A percentile compares a stretch with the other conserved stretches of the same genome.
Evolutionary conservation across 768 basidiomycete genomes (phyloP).

Genomic region (Nidularia sp.): DNA sequence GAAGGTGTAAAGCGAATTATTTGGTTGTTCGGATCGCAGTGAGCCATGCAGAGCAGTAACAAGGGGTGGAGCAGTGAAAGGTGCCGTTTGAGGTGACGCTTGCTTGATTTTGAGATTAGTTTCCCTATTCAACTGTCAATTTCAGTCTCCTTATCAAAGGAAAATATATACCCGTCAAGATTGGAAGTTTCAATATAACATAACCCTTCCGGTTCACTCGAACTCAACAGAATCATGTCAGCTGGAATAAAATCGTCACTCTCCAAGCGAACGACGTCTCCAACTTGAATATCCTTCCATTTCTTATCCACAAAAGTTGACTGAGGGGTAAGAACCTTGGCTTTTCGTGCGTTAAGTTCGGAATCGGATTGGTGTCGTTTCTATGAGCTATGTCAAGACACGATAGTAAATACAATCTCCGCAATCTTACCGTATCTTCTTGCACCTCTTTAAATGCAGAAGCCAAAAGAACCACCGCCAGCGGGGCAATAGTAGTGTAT

Average conservation of each 20-base stretch:
- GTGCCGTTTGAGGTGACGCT: constrained; percentile 76
- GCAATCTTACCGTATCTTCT: constrained; percentile 78
- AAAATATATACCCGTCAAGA: constrained; percentile 75
- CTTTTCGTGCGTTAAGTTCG: constrained; percentile 80
- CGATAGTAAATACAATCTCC: background rate
- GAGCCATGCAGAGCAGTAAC: constrained; percentile 75
- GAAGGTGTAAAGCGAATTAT: constrained; percentile 95
- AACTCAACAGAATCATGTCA: constrained; percentile 82
- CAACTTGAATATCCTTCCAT: constrained; percentile 89
- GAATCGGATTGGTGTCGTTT: constrained; percentile 97
- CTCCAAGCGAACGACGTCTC: constrained; percentile 89
- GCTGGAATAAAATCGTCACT: constrained; percentile 95
- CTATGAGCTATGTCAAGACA: constrained; percentile 25
- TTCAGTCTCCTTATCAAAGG: background rate
- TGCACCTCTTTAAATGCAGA: constrained; percentile 95
- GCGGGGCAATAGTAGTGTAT: constrained; percentile 93
- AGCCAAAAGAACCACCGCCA: constrained; percentile 83
- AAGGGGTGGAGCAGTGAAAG: constrained; percentile 72
- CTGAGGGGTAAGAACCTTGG: constrained; percentile 68
- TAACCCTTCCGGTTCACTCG: constrained; percentile 93
- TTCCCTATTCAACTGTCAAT: constrained; percentile 52
- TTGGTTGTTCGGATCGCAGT: constrained; percentile 93
- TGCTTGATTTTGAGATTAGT: constrained; percentile 99
- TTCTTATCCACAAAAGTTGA: constrained; percentile 67
- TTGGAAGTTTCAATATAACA: constrained; percentile 99